These are phyloP conservation scores for Maudiozyma humilis DNA, from an alignment of 1,139 yeast species.

Conservation along the genomic window DNA sequence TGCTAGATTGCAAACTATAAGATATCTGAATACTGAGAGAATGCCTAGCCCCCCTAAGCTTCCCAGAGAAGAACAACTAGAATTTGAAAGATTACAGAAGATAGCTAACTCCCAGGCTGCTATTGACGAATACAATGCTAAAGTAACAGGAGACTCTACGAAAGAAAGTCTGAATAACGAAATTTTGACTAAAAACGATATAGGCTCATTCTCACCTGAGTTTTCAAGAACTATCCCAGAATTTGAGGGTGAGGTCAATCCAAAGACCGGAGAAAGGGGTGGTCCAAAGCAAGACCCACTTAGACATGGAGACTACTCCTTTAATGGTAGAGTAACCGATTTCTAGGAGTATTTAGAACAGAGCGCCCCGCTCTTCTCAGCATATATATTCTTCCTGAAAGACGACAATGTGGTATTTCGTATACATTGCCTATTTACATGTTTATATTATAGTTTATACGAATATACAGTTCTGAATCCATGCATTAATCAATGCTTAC, in stretches of 20 bases:
- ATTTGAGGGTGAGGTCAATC: constrained; percentile 90
- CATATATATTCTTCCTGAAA: background rate
- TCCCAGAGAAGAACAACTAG: constrained; percentile 83
- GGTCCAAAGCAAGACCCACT: constrained; percentile 99
- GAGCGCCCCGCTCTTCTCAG: background rate
- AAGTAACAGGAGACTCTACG: constrained; percentile 34
- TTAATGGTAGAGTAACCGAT: constrained; percentile 93
- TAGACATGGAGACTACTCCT: constrained; percentile 88
- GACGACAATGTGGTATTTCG: background rate
- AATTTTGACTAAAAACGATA: constrained; percentile 43
- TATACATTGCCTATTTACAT: constrained; percentile 6
- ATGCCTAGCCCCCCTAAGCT: constrained; percentile 78
- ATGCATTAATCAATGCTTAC: constrained; percentile 5
- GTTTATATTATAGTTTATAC: constrained; percentile 2
- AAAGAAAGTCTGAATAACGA: constrained; percentile 34
- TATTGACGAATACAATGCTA: constrained; percentile 63
- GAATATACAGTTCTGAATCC: background rate
- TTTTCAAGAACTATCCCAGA: constrained; percentile 78
- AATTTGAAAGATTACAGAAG: constrained; percentile 77
- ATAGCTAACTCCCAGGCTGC: constrained; percentile 76
- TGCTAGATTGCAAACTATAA: background rate
- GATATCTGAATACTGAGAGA: constrained; percentile 13
- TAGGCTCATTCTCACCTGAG: constrained; percentile 62
- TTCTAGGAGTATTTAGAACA: constrained; percentile 38
- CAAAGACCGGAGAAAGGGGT: constrained; percentile 88